phyloP scores from a whole-genome alignment of 2,329 filamentous ascomycete species.

The Alternaria metachromatica region DNA sequence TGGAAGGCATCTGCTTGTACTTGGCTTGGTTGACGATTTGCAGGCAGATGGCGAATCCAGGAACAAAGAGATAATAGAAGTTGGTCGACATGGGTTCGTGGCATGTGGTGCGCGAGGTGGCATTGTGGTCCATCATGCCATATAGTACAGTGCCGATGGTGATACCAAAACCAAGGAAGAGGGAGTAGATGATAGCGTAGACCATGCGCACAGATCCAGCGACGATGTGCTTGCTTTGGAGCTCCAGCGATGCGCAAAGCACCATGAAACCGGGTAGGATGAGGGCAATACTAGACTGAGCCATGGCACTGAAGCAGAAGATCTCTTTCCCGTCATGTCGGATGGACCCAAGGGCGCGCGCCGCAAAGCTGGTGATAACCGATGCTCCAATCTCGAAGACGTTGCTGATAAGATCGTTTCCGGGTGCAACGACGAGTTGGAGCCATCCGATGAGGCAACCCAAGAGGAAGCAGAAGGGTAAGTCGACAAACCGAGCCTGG shows the following conservation, averaged over 20 bases:
- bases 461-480: slow-evolving; percentile 77
- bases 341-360: slow-evolving; percentile 59
- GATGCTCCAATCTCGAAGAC: slow-evolving; percentile 59
- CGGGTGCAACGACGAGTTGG: slow-evolving; percentile 76
- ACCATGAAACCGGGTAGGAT: slow-evolving; percentile 60
- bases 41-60: slow-evolving; percentile 74
- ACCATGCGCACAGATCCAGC: slow-evolving; percentile 60
- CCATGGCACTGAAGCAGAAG: slow-evolving; percentile 60
- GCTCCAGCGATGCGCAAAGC: slow-evolving; percentile 57
- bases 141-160: slow-evolving; percentile 59
- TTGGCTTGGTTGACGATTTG: slow-evolving; percentile 83
- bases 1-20: slow-evolving; percentile 77
- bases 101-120: slow-evolving; percentile 54
- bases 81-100: slow-evolving; percentile 57
- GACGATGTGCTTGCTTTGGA: slow-evolving; percentile 57
- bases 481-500: slow-evolving; percentile 75
- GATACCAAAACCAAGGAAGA: slow-evolving; percentile 60
- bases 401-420: slow-evolving; percentile 71
- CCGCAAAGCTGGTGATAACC: slow-evolving; percentile 58
- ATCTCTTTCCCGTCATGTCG: slow-evolving; percentile 46
- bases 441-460: slow-evolving; percentile 76
- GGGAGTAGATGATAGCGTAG: slow-evolving; percentile 60
- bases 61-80: slow-evolving; percentile 74
- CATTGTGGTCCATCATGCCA: slow-evolving; percentile 56
- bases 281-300: slow-evolving; percentile 58